Evolutionary conservation across 2,329 filamentous ascomycete genomes (phyloP), one percentile per base, ranked within the genome.

Genomic region (Botrytis porri): DNA sequence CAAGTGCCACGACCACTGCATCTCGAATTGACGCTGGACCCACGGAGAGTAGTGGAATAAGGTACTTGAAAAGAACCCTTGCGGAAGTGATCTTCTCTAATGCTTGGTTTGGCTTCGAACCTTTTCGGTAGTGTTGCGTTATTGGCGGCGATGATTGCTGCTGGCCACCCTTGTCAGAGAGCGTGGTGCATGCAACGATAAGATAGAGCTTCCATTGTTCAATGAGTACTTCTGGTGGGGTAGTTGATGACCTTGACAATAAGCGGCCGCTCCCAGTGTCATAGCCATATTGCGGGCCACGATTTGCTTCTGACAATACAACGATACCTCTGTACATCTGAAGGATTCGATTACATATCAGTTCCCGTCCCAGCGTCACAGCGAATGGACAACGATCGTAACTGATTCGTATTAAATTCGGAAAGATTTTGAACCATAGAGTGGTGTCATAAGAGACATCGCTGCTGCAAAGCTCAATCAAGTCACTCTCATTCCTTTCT

Each of bases 171-270:
- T 93, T 88, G 77, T 96, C 96, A 54, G 93, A 95, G 73, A 99
- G 86, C 0, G 96, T 98, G 16, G 95, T 97, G 82, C 97, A 99
- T 16, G 95, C 96, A 83, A 99, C 98, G 72, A 98, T 95, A 39
- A 99, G 86, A 81, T 98, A 98, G 3, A 98, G 85, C 82, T 98
- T 98, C 95, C 95, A 99, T 81, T 99, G 96, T 82, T 98, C 97
- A 73, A 99, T 90, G 73, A 98, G 86, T 35, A 97, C 90, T 78
- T 97, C 94, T 0, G 95, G 93, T 29, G 94, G 92, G 0, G 92
- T 91, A 4, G 89, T 91, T 73, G 88, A 90, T 74, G 87, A 88
- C 80, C 89, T 85, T 77, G 84, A 77, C 16, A 79, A 75, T 37
- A 80, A 70, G 12, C 80, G 76, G 29, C 79, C 86, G 79, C 86